A percentile compares a stretch with the other conserved stretches of the same genome.
Evolutionary conservation across 2,329 filamentous ascomycete genomes (phyloP).

Genomic region (Fusarium nanum): DNA sequence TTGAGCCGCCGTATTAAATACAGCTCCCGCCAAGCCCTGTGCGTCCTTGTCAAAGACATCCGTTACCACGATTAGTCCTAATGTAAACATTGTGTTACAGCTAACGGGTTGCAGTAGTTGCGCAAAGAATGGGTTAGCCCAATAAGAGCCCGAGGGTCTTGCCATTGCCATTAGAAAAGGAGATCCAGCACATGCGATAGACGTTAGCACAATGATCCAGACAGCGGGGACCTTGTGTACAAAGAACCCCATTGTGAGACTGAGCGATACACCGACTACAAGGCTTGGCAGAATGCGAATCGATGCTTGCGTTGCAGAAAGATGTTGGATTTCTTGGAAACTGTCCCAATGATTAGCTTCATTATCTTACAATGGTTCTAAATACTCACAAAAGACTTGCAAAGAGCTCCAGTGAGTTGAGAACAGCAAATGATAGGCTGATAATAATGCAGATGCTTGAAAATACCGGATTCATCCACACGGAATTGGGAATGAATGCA

Average conservation of each 20-base stretch:
- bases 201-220: conserved; percentile 54
- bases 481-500: neutral
- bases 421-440: neutral
- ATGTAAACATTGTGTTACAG: conserved; percentile 64
- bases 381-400: conserved; percentile 59
- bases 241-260: conserved; percentile 57
- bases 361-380: neutral
- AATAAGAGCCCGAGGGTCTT: conserved; percentile 60
- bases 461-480: neutral
- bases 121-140: conserved; percentile 59
- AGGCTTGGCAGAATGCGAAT: conserved; percentile 58
- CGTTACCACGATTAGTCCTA: conserved; percentile 65
- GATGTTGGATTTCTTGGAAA: conserved; percentile 62
- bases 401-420: conserved; percentile 53
- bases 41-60: conserved; percentile 65
- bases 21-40: conserved; percentile 69
- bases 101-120: conserved; percentile 56
- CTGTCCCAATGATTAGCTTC: conserved; percentile 40
- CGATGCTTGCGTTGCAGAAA: conserved; percentile 58
- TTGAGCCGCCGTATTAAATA: conserved; percentile 69
- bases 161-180: conserved; percentile 67
- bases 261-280: conserved; percentile 55
- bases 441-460: neutral
- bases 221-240: conserved; percentile 55
- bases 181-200: conserved; percentile 56